Percentiles rank a stretch among this genome's conserved stretches.
These are phyloP conservation scores for Lepidium africanum DNA, from an alignment of 345 rosid genomes.

Conservation along the genomic window DNA sequence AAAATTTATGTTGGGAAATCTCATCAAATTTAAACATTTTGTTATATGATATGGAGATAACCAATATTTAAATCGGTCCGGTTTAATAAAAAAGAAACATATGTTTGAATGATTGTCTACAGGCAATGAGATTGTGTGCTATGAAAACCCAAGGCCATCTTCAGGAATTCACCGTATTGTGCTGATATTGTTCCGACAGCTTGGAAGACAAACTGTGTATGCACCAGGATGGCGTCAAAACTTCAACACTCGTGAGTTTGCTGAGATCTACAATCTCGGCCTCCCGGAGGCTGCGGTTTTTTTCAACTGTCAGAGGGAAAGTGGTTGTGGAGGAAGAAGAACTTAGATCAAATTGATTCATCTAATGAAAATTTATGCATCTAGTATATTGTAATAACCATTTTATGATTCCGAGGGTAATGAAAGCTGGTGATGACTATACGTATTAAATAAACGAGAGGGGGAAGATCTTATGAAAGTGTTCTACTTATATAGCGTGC, in stretches of 20 bases:
- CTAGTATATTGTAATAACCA: conserved; percentile 7
- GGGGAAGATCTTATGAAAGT: not conserved
- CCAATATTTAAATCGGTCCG: too few species aligned
- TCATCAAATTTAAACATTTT: too few species aligned
- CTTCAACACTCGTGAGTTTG: conserved; percentile 75
- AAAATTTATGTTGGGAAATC: too few species aligned
- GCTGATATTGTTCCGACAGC: conserved; percentile 62
- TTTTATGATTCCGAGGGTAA: not conserved
- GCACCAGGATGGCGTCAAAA: conserved; percentile 90
- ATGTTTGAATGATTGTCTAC: not conserved
- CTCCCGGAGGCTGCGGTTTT: conserved; percentile 68
- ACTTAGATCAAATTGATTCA: not conserved
- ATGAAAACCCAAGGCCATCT: conserved; percentile 70
- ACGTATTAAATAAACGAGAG: conserved; percentile 4
- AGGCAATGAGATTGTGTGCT: conserved; percentile 75
- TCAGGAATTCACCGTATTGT: conserved; percentile 72
- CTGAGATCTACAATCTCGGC: conserved; percentile 83
- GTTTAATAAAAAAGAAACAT: too few species aligned
- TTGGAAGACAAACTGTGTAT: conserved; percentile 82
- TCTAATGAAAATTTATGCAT: not conserved
- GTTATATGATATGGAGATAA: too few species aligned
- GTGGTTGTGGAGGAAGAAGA: conserved; percentile 64
- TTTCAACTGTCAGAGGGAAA: conserved; percentile 83
- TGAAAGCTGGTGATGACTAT: not conserved
- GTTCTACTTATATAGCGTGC: not conserved